These are phyloP conservation scores for Metroxylon sagu DNA, from an alignment of 176 grass and related monocot species.

Conservation along the genomic window DNA sequence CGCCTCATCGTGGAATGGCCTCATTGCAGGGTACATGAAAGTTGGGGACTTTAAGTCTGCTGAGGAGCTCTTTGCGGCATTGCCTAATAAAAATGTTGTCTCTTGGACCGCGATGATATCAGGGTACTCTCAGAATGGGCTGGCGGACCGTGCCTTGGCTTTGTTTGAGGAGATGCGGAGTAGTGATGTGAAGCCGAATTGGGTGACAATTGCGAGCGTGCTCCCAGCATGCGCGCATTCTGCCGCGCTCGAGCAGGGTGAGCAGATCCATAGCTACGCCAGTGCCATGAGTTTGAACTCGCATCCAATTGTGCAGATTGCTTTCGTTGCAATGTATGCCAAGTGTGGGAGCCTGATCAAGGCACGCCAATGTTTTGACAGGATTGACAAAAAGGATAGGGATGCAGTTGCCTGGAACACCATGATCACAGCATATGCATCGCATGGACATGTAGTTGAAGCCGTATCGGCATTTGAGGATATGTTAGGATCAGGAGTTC, in stretches of 20 bases:
- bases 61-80: constrained; percentile 3
- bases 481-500: constrained; percentile 7
- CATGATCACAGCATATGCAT: constrained; percentile 13
- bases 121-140: constrained; percentile 16
- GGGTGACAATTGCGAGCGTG: constrained; percentile 23
- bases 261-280: constrained; percentile 15
- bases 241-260: background rate
- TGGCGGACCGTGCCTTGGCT: constrained; percentile 6
- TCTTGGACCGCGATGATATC: constrained; percentile 23
- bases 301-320: constrained; percentile 20
- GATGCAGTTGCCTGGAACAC: constrained; percentile 13
- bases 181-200: constrained; percentile 20
- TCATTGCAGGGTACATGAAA: constrained; percentile 19
- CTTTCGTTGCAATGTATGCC: constrained; percentile 12
- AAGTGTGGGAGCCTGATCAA: constrained; percentile 19
- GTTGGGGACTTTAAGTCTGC: background rate
- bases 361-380: constrained; percentile 7
- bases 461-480: constrained; percentile 9
- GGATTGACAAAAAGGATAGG: background rate
- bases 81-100: constrained; percentile 8
- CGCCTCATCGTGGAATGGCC: constrained; percentile 13
- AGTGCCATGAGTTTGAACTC: constrained; percentile 5
- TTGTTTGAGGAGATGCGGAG: constrained; percentile 5
- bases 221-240: constrained; percentile 17
- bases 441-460: constrained; percentile 7